phyloP scores from a whole-genome alignment of 139 green algal species.

The Picochlorum sp. region DNA sequence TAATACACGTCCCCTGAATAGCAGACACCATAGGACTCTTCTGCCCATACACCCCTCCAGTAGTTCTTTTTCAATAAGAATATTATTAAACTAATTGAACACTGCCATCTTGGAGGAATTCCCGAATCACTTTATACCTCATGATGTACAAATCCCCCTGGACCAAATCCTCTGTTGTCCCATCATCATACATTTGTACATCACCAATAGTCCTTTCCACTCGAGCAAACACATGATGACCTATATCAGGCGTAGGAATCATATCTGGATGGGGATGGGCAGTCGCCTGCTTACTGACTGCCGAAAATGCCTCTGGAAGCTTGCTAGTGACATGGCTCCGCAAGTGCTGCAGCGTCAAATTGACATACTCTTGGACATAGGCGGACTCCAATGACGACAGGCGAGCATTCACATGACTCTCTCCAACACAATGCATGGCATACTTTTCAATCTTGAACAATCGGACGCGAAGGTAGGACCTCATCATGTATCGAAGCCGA shows the following conservation, averaged over 20 bases:
- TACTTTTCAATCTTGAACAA: slow-evolving; percentile 38
- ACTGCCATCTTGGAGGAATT: slow-evolving; percentile 21
- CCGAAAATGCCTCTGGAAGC: slow-evolving; percentile 33
- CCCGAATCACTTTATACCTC: slow-evolving; percentile 27
- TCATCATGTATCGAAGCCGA: slow-evolving; percentile 34
- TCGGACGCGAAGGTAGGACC: slow-evolving; percentile 31
- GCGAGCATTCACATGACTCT: slow-evolving; percentile 13
- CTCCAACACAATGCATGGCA: slow-evolving; percentile 38
- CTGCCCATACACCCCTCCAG: too few relatives aligned
- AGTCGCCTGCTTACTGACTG: slow-evolving; percentile 29
- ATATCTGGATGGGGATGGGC: slow-evolving; percentile 33
- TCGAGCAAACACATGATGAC: slow-evolving; percentile 36
- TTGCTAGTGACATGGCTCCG: slow-evolving; percentile 25
- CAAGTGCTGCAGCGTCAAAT: slow-evolving; percentile 29
- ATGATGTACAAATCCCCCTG: slow-evolving; percentile 44
- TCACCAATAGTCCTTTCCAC: slow-evolving; percentile 37
- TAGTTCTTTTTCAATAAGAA: too few relatives aligned
- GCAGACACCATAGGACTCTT: not conserved
- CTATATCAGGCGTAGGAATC: slow-evolving; percentile 31
- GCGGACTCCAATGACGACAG: slow-evolving; percentile 26
- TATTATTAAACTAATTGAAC: slow-evolving; percentile 29
- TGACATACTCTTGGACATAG: slow-evolving; percentile 30
- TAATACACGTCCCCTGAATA: not conserved
- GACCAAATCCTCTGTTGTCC: slow-evolving; percentile 36
- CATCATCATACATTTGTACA: slow-evolving; percentile 34